A percentile compares a stretch with the other conserved stretches of the same genome.
Conservation (phyloP, 169 alveolate genomes). For the Perkinsus marinus region DNA sequence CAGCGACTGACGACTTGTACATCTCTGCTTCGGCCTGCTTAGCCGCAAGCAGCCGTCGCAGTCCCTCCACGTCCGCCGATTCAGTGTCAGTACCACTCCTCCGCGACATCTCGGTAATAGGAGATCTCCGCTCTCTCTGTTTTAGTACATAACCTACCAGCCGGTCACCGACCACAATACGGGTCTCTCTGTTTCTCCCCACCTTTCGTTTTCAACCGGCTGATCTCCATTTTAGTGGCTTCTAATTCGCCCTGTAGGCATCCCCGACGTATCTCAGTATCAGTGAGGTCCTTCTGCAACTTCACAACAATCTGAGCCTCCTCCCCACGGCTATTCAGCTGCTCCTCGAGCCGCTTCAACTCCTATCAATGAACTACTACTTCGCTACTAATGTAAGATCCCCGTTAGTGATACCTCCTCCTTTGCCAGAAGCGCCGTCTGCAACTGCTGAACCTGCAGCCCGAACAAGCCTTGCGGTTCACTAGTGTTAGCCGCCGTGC, state of each 20-base stretch:
- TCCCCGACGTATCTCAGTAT: not conserved
- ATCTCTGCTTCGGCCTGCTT: not conserved
- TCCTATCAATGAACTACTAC: not conserved
- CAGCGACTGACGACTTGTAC: not conserved
- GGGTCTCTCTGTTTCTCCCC: too few relatives aligned
- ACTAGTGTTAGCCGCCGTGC: not conserved
- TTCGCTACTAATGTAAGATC: not conserved
- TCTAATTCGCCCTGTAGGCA: not conserved
- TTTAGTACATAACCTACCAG: not conserved
- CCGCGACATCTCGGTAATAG: not conserved
- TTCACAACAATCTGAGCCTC: not conserved
- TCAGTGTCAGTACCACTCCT: not conserved
- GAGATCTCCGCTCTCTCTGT: not conserved
- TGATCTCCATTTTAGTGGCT: not conserved
- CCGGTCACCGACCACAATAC: not conserved
- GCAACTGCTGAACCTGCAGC: not conserved
- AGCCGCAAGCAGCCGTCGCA: not conserved
- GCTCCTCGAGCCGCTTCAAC: not conserved
- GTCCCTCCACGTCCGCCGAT: not conserved
- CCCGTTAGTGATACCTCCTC: not conserved
- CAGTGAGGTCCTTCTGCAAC: not conserved
- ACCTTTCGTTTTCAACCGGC: not conserved
- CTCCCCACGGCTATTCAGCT: not conserved
- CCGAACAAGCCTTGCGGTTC: not conserved
- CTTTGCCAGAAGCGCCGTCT: not conserved